phyloP scores from a whole-genome alignment of 179 eudicot genomes.

The Heliamphora pulchella region DNA sequence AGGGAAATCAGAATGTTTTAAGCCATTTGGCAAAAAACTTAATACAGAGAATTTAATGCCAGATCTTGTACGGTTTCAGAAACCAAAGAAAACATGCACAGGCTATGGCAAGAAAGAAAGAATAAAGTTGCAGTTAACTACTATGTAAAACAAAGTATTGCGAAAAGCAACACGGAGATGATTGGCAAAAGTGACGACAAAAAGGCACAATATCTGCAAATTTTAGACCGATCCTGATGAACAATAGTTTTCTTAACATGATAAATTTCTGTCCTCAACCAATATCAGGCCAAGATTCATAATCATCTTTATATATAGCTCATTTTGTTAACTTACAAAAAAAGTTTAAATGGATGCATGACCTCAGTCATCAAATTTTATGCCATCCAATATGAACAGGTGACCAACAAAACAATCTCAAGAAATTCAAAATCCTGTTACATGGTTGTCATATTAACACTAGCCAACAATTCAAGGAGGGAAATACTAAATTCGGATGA shows the following conservation, averaged over 20 bases:
- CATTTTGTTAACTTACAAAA: neutral
- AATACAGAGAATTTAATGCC: neutral
- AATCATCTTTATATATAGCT: neutral
- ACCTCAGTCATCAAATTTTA: neutral
- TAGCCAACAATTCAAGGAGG: neutral
- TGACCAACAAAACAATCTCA: neutral
- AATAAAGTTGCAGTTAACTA: too few relatives aligned
- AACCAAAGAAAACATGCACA: neutral
- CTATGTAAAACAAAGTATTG: neutral
- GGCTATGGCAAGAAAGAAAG: neutral
- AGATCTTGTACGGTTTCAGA: neutral
- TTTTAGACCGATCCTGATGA: neutral
- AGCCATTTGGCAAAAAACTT: neutral
- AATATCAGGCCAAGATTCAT: neutral
- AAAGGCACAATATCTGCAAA: neutral
- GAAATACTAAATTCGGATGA: too few relatives aligned
- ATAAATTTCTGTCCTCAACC: neutral
- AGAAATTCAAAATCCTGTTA: neutral
- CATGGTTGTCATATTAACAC: neutral
- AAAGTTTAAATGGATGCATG: neutral
- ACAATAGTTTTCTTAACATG: neutral
- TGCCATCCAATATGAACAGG: neutral
- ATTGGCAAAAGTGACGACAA: neutral
- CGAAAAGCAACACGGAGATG: neutral
- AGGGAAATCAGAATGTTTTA: neutral